These are phyloP conservation scores for Ophiostoma montium DNA, from an alignment of 2,329 filamentous ascomycete genomes.

Conservation along the genomic window DNA sequence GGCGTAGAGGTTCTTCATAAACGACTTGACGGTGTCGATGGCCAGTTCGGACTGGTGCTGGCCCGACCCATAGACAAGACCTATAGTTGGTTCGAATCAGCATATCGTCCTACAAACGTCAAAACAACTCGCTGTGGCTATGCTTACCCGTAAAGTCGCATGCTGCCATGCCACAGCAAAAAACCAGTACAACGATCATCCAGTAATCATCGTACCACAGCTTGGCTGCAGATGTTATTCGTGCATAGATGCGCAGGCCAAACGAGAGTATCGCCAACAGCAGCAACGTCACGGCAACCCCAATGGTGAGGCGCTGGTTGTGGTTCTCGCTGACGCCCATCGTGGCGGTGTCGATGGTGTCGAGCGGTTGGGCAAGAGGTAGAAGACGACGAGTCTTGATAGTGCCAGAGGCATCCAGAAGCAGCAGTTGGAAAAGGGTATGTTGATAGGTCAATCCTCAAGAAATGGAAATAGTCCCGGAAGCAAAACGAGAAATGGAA, in stretches of 20 bases:
- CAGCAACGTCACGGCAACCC: conserved; percentile 9
- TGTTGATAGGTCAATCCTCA: too few relatives aligned
- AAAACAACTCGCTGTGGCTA: background rate
- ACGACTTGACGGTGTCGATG: background rate
- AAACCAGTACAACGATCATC: conserved; percentile 10
- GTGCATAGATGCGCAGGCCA: conserved; percentile 6
- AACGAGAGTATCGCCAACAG: conserved; percentile 7
- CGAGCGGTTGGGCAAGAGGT: background rate
- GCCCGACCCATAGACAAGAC: conserved; percentile 8
- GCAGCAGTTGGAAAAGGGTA: too few relatives aligned
- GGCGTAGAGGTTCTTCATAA: conserved; percentile 11
- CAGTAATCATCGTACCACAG: conserved; percentile 12
- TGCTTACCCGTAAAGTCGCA: conserved; percentile 6
- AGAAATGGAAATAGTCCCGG: too few relatives aligned
- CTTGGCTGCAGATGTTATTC: conserved; percentile 5
- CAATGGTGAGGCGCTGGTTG: conserved; percentile 9
- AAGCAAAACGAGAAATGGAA: too few relatives aligned
- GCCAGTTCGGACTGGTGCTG: conserved; percentile 7
- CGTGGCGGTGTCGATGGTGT: background rate
- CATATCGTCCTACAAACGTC: background rate
- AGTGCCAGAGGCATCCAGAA: too few relatives aligned
- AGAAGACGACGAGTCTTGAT: too few relatives aligned
- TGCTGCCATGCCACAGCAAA: conserved; percentile 8
- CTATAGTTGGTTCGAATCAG: background rate
- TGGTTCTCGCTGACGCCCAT: background rate